Conservation (phyloP, 2,329 filamentous ascomycete species). For the Aureobasidium sp. region DNA sequence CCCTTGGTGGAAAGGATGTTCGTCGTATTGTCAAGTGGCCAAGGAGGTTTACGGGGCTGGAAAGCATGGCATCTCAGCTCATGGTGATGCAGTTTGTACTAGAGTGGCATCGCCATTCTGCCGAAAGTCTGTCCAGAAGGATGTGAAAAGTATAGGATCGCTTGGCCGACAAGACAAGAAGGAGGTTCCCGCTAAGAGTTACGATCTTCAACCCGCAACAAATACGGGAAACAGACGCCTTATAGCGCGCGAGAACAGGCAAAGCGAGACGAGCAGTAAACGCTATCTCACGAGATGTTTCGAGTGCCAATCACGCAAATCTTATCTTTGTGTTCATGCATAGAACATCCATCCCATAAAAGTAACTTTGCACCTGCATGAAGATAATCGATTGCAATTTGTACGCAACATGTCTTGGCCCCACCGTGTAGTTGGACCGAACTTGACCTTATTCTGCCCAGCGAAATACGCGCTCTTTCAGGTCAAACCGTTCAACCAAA, state of each 20-base stretch:
- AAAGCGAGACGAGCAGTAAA: slow-evolving; percentile 2
- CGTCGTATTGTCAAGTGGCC: neutral
- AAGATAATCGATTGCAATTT: neutral
- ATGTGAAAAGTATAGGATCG: neutral
- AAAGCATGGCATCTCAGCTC: neutral
- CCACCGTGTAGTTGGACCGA: neutral
- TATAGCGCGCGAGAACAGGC: neutral
- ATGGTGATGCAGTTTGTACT: neutral
- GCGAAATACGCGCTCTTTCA: neutral
- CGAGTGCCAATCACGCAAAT: neutral
- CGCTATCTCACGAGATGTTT: neutral
- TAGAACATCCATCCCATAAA: neutral
- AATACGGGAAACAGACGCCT: neutral
- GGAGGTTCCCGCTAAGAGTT: neutral
- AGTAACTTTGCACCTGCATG: neutral
- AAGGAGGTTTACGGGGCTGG: neutral
- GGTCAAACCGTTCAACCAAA: neutral
- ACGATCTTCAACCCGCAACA: neutral
- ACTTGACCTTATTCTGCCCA: neutral
- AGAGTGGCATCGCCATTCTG: neutral
- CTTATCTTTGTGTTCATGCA: neutral
- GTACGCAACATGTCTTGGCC: neutral
- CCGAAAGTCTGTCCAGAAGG: neutral
- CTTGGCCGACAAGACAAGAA: neutral
- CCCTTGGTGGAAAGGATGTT: neutral